Evolutionary conservation across 2,329 filamentous ascomycete species (phyloP), one percentile per base, ranked within the genome.

Genomic region (Sclerotiophoma versabilis): DNA sequence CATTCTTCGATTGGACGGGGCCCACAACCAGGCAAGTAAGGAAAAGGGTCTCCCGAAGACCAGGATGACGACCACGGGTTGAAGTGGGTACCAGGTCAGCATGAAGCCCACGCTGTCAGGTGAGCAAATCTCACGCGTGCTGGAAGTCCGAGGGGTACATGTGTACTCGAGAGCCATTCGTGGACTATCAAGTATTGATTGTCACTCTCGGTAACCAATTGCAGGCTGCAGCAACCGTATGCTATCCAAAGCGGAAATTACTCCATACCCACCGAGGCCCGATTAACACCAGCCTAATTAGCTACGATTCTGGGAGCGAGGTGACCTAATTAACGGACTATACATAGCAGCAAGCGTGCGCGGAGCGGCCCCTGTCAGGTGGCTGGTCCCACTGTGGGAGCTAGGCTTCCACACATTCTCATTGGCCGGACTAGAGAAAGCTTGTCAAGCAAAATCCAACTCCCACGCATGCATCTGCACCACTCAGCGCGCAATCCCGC

Each of bases 361-460:
- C 59, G 60, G 58, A 66, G 54, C 59, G 52, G 56, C 45, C 63
- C 58, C 54, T 58, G 38, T 48, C 46, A 14, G 22, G 39, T 65
- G 53, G 58, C 58, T 62, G 62, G 61, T 46, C 38, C 58, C 61
- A 34, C 49, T 54, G 36, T 55, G 60, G 63, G 57, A 52, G 59
- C 66, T 66, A 64, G 54, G 38, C 15, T 11, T 49, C 50, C 68
- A 43, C 45, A 48, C 60, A 52, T 45, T 56, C 38, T 60, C 32
- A 75, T 74, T 74, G 71, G 72, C 49, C 36, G 39, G 33, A 58
- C 62, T 69, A 70, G 61, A 53, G 62, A 71, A 73, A 72, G 69
- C 72, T 74, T 74, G 66, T 70, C 66, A 63, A 71, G 70, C 72
- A 69, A 64, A 66, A 63, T 58, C 63, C 65, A 62, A 65, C 64